A percentile compares a stretch with the other conserved stretches of the same genome.
Conservation (phyloP, 208 protist genomes). For the Leishmania guyanensis region DNA sequence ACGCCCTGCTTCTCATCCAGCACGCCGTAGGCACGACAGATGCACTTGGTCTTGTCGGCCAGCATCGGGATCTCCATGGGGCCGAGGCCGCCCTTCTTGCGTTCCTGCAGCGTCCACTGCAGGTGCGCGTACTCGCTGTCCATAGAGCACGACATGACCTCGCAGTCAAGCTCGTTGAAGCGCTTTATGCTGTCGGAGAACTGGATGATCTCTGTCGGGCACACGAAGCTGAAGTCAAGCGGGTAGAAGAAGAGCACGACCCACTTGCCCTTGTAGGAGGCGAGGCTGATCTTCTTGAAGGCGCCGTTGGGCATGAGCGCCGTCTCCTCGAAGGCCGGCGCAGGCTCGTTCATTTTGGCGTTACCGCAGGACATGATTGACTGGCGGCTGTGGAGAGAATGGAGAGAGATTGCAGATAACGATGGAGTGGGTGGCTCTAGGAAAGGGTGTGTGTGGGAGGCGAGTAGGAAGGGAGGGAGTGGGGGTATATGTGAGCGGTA, state of each 20-base stretch:
- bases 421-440: neutral
- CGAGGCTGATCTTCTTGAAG: constrained; percentile 93
- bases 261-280: constrained; percentile 94
- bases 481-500: neutral
- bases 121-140: constrained; percentile 97
- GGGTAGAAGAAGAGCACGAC: constrained; percentile 97
- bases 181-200: constrained; percentile 93
- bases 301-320: constrained; percentile 94
- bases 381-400: neutral
- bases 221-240: constrained; percentile 98
- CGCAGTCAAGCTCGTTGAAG: constrained; percentile 88
- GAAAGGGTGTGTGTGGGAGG: neutral
- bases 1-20: constrained; percentile 92
- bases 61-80: constrained; percentile 96
- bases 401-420: neutral
- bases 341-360: constrained; percentile 68
- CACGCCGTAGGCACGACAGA: constrained; percentile 92
- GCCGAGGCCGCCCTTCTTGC: constrained; percentile 97
- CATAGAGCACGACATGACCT: constrained; percentile 93
- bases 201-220: constrained; percentile 97
- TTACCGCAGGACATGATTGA: constrained; percentile 4
- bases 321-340: constrained; percentile 89
- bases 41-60: constrained; percentile 94
- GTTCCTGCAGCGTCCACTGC: constrained; percentile 94
- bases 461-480: neutral